Percentiles rank a stretch among this genome's conserved stretches.
Evolutionary conservation across 768 basidiomycete species (phyloP).

Genomic region (Rhodotorula kratochvilovae): DNA sequence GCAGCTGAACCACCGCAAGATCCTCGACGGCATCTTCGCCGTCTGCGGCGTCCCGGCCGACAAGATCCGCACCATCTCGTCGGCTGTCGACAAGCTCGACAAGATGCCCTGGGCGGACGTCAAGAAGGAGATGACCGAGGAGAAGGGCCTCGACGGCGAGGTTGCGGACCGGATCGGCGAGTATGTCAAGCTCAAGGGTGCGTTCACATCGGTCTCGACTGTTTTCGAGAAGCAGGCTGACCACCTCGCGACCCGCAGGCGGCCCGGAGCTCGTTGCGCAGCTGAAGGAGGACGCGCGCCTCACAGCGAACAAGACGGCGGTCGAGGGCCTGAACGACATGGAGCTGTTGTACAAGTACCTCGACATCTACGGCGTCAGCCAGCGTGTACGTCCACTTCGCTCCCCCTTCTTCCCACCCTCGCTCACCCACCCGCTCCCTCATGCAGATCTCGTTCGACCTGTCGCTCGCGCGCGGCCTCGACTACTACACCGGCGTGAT

Average conservation of each 20-base stretch:
- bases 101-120: slow-evolving; percentile 94
- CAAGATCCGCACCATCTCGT: slow-evolving; percentile 86
- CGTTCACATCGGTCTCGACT: slow-evolving; percentile 7
- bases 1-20: slow-evolving; percentile 91
- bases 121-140: slow-evolving; percentile 90
- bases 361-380: slow-evolving; percentile 73
- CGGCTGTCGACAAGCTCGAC: slow-evolving; percentile 96
- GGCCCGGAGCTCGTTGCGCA: slow-evolving; percentile 69
- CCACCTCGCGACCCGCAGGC: slow-evolving; percentile 52
- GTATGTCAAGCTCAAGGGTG: slow-evolving; percentile 92
- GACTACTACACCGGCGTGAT: slow-evolving; percentile 99
- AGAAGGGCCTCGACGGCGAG: slow-evolving; percentile 76
- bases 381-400: slow-evolving; percentile 60
- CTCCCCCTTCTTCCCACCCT: no score
- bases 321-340: slow-evolving; percentile 82
- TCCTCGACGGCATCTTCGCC: slow-evolving; percentile 93
- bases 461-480: slow-evolving; percentile 92
- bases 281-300: slow-evolving; percentile 60
- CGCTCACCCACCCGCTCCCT: not conserved
- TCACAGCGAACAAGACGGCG: slow-evolving; percentile 69
- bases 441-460: slow-evolving; percentile 81
- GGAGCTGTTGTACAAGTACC: slow-evolving; percentile 72
- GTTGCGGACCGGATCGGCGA: slow-evolving; percentile 92
- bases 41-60: slow-evolving; percentile 88
- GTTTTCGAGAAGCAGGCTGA: not conserved